phyloP scores from a whole-genome alignment of 495 filamentous ascomycete species.

The Aspergillus biplanus region DNA sequence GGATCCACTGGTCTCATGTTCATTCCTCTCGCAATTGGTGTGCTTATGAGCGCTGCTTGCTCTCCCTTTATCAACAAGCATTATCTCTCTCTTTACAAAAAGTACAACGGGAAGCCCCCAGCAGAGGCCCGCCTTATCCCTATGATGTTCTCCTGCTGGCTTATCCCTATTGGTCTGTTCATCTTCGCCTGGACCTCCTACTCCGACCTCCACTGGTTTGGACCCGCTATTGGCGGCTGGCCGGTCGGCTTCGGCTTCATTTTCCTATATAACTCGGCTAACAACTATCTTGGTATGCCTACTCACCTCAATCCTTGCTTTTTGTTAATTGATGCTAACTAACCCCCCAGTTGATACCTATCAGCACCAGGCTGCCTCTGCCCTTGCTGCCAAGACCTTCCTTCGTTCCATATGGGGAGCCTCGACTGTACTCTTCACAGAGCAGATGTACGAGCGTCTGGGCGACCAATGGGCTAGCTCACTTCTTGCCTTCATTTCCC shows the following conservation, averaged over 20 bases:
- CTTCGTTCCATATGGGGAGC: conserved; percentile 82
- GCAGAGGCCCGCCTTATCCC: conserved; percentile 77
- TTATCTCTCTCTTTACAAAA: conserved; percentile 64
- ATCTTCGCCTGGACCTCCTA: conserved; percentile 87
- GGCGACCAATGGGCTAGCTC: conserved; percentile 76
- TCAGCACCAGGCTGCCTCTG: conserved; percentile 82
- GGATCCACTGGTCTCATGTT: conserved; percentile 81
- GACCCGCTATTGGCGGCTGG: conserved; percentile 71
- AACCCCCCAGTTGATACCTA: conserved; percentile 70
- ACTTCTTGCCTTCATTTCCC: conserved; percentile 69
- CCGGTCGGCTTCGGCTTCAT: conserved; percentile 85
- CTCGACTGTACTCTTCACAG: conserved; percentile 72
- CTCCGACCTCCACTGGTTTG: conserved; percentile 65
- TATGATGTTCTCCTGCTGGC: conserved; percentile 86
- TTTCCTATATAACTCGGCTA: conserved; percentile 82
- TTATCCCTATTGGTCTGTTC: conserved; percentile 75
- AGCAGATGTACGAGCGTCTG: conserved; percentile 75
- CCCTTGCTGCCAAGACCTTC: conserved; percentile 83
- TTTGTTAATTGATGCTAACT: conserved; percentile 5
- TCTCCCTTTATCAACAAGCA: conserved; percentile 75
- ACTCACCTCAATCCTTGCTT: not conserved
- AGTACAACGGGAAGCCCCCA: conserved; percentile 69
- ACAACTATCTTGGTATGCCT: conserved; percentile 68
- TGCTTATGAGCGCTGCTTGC: conserved; percentile 65
- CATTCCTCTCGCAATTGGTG: conserved; percentile 71